These are phyloP conservation scores for Xylaria sp. DNA, from an alignment of 2,329 filamentous ascomycete species.

Conservation along the genomic window DNA sequence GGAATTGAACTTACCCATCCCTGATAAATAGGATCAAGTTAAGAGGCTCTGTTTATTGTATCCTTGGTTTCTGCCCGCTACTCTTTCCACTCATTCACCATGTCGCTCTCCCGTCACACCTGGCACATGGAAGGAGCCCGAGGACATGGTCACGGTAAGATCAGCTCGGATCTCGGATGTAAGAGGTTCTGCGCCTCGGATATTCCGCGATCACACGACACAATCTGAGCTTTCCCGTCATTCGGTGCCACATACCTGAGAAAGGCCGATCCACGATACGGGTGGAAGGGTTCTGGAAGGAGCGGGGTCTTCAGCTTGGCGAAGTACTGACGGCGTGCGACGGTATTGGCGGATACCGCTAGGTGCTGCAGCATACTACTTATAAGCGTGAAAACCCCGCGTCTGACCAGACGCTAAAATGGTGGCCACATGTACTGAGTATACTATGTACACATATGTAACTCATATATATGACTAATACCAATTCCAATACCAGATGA, in stretches of 20 bases:
- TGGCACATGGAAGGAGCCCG: neutral
- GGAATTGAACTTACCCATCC: neutral
- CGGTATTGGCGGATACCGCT: neutral
- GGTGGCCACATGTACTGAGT: neutral
- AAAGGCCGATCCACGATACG: neutral
- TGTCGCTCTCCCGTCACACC: neutral
- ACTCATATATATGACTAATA: neutral
- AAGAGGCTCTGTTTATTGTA: neutral
- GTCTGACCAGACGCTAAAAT: neutral
- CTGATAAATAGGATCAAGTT: neutral
- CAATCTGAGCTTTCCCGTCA: neutral
- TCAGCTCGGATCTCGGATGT: conserved; percentile 3
- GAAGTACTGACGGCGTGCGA: neutral
- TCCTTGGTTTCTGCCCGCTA: neutral
- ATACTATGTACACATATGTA: neutral
- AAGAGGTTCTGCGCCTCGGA: neutral
- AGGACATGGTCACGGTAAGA: neutral
- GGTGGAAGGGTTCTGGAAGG: neutral
- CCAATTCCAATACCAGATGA: neutral
- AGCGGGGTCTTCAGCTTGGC: neutral
- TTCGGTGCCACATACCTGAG: neutral
- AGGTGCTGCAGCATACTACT: no score
- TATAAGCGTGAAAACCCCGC: neutral
- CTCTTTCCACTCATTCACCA: neutral
- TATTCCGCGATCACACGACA: neutral